Percentiles rank a stretch among this genome's conserved stretches.
These are phyloP conservation scores for Sclerotinia spermophila DNA, from an alignment of 2,329 filamentous ascomycete genomes.

Conservation along the genomic window DNA sequence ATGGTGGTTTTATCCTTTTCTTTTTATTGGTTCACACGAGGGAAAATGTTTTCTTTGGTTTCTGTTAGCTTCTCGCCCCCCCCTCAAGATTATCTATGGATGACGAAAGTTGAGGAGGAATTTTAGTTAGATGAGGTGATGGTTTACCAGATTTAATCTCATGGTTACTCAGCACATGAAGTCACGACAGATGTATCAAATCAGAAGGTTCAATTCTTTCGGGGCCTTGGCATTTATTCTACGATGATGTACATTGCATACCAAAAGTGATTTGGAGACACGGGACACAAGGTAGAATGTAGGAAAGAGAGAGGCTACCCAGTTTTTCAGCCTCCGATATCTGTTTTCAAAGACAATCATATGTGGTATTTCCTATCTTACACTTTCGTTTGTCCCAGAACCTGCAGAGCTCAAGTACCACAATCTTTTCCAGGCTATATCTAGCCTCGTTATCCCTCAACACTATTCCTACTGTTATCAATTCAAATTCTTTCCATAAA, in stretches of 20 bases:
- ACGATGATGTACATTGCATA: background rate
- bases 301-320: background rate
- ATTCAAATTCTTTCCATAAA: background rate
- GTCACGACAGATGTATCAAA: constrained; percentile 16
- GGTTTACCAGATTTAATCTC: background rate
- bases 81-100: constrained; percentile 2
- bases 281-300: background rate
- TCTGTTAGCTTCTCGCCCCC: background rate
- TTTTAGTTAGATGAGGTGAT: constrained; percentile 10
- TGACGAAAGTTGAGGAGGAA: background rate
- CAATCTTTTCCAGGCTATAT: background rate
- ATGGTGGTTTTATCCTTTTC: constrained; percentile 15
- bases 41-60: constrained; percentile 11
- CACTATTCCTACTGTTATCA: no score
- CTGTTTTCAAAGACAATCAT: background rate
- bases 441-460: background rate
- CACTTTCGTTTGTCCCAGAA: background rate
- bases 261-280: constrained; percentile 4
- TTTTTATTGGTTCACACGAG: constrained; percentile 8
- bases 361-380: background rate
- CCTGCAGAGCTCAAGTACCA: background rate
- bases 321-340: background rate
- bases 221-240: background rate
- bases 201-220: constrained; percentile 9
- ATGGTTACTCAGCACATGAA: constrained; percentile 15